These are phyloP conservation scores for Boletus insuetus DNA, from an alignment of 768 basidiomycete genomes.

Conservation along the genomic window DNA sequence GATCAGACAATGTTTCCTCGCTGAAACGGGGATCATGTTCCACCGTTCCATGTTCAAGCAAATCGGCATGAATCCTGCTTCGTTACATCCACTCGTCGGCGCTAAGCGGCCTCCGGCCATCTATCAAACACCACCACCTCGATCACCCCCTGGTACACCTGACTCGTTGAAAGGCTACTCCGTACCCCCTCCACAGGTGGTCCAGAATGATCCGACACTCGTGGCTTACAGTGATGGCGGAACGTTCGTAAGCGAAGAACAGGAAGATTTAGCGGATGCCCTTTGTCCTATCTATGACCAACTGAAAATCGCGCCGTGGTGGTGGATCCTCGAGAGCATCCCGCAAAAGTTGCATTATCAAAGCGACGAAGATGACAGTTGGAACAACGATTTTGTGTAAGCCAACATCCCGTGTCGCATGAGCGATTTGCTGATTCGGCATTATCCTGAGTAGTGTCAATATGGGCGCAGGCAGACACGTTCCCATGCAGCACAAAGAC, in stretches of 20 bases:
- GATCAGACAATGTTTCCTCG: slow-evolving; percentile 62
- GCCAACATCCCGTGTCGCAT: background rate
- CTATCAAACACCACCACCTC: slow-evolving; percentile 21
- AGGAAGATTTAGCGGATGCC: slow-evolving; percentile 62
- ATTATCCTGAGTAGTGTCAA: slow-evolving; percentile 27
- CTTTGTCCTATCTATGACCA: slow-evolving; percentile 54
- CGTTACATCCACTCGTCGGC: slow-evolving; percentile 45
- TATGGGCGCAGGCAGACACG: slow-evolving; percentile 39
- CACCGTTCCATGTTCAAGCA: slow-evolving; percentile 39
- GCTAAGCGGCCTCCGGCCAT: slow-evolving; percentile 39
- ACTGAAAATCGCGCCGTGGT: slow-evolving; percentile 38
- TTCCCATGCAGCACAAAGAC: slow-evolving; percentile 38
- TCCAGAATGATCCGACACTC: slow-evolving; percentile 8
- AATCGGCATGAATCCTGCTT: slow-evolving; percentile 47
- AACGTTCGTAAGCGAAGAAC: slow-evolving; percentile 46
- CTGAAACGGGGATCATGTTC: slow-evolving; percentile 59
- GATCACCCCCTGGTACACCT: slow-evolving; percentile 11
- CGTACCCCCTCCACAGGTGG: slow-evolving; percentile 15
- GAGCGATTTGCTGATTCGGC: background rate
- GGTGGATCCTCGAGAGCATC: slow-evolving; percentile 68
- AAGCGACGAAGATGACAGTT: slow-evolving; percentile 18
- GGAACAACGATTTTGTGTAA: slow-evolving; percentile 18
- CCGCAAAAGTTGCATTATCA: slow-evolving; percentile 36
- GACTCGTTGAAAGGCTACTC: slow-evolving; percentile 9
- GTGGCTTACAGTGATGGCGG: slow-evolving; percentile 19